Evolutionary conservation across 768 basidiomycete species (phyloP).

Genomic region (Sarcomyxa edulis): DNA sequence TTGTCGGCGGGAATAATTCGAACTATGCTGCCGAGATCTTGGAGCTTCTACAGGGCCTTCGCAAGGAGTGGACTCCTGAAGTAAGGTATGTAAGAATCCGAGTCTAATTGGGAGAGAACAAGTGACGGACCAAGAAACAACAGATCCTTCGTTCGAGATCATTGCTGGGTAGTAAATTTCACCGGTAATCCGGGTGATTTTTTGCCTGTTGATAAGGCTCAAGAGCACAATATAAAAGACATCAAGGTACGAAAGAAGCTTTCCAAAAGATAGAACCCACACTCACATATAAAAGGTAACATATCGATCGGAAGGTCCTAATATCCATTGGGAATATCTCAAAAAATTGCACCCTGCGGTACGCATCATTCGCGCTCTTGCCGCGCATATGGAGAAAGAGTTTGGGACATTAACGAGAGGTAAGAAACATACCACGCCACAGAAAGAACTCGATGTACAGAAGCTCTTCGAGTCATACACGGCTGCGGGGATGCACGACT

Average conservation of each 20-base stretch:
- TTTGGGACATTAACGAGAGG: slow-evolving; percentile 9
- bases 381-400: slow-evolving; percentile 12
- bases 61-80: slow-evolving; percentile 24
- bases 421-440: slow-evolving; percentile 13
- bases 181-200: slow-evolving; percentile 6
- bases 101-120: not conserved
- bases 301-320: slow-evolving; percentile 14
- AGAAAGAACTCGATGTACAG: slow-evolving; percentile 1
- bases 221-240: slow-evolving; percentile 18
- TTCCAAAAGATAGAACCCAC: slow-evolving; percentile 1
- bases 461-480: too few species aligned
- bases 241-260: slow-evolving; percentile 13
- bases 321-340: slow-evolving; percentile 15
- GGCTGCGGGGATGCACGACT: too few species aligned
- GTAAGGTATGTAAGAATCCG: slow-evolving; percentile 15
- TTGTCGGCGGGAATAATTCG: slow-evolving; percentile 24
- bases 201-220: slow-evolving; percentile 12
- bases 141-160: slow-evolving; percentile 11
- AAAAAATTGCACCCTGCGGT: slow-evolving; percentile 14
- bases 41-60: slow-evolving; percentile 25
- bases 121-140: not conserved
- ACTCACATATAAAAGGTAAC: slow-evolving; percentile 13
- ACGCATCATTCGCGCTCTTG: slow-evolving; percentile 10
- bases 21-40: slow-evolving; percentile 28
- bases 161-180: slow-evolving; percentile 18